Conservation (phyloP, 2,329 filamentous ascomycete species). For the Stylonectria norvegica region DNA sequence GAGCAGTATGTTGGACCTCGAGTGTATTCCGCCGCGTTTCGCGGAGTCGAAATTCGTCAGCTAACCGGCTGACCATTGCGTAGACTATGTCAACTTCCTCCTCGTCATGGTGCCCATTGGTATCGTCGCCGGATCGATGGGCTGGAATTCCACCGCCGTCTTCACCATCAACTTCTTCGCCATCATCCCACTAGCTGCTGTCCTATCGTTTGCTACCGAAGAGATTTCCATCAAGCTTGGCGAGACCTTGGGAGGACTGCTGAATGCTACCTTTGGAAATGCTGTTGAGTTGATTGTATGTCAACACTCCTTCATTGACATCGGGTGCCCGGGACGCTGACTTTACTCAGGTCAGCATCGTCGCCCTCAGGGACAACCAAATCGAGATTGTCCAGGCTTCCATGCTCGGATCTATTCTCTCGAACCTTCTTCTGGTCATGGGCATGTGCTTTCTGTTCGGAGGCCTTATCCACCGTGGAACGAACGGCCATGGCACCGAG, state of each 20-base stretch:
- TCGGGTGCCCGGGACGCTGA: constrained; percentile 9
- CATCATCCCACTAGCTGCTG: constrained; percentile 70
- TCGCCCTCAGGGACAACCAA: constrained; percentile 79
- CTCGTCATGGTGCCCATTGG: constrained; percentile 73
- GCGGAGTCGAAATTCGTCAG: no score
- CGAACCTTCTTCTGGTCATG: constrained; percentile 85
- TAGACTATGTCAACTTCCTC: constrained; percentile 64
- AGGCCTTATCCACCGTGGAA: constrained; percentile 59
- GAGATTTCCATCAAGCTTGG: constrained; percentile 70
- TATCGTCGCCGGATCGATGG: constrained; percentile 60
- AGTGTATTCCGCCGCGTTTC: no score
- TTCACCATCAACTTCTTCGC: constrained; percentile 79
- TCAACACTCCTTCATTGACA: constrained; percentile 2
- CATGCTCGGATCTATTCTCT: constrained; percentile 94
- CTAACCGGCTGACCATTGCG: constrained; percentile 4
- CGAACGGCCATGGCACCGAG: constrained; percentile 57
- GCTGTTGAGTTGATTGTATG: constrained; percentile 74
- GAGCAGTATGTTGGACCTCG: constrained; percentile 50
- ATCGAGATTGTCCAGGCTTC: constrained; percentile 97
- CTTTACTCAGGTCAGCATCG: constrained; percentile 73
- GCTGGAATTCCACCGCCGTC: constrained; percentile 63
- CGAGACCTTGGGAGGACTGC: constrained; percentile 68
- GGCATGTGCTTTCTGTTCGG: constrained; percentile 78
- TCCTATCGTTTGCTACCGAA: constrained; percentile 75
- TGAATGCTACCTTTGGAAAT: constrained; percentile 77